Evolutionary conservation across 352 stramenopile genomes (phyloP).

Genomic region (Pythium phragmitis): DNA sequence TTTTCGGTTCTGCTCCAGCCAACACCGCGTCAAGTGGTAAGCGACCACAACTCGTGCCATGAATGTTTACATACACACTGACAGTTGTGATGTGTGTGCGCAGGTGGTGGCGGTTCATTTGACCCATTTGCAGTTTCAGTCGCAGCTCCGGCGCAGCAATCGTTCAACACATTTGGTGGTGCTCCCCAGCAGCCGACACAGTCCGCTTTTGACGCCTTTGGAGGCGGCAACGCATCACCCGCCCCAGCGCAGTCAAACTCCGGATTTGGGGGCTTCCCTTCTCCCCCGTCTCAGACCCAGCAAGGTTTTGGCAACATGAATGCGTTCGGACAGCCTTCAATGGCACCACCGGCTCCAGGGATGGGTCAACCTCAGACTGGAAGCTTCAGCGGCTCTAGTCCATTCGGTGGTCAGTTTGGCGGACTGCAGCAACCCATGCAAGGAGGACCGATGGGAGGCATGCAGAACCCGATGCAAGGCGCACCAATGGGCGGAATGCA

Average conservation of each 20-base stretch:
- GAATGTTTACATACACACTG: conserved; percentile 5
- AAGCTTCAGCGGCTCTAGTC: conserved; percentile 29
- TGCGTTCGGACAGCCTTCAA: conserved; percentile 38
- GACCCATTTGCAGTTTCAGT: conserved; percentile 62
- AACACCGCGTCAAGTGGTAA: conserved; percentile 23
- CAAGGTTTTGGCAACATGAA: conserved; percentile 40
- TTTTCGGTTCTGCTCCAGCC: conserved; percentile 52
- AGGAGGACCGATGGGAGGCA: conserved; percentile 43
- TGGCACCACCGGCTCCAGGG: conserved; percentile 17
- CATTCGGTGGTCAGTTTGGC: conserved; percentile 20
- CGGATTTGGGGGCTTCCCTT: conserved; percentile 12
- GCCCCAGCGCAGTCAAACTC: conserved; percentile 28
- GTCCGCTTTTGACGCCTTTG: conserved; percentile 64
- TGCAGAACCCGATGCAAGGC: conserved; percentile 27
- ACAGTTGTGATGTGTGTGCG: conserved; percentile 14
- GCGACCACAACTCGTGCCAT: neutral
- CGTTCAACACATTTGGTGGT: conserved; percentile 57
- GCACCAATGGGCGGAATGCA: conserved; percentile 32
- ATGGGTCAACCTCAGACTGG: conserved; percentile 28
- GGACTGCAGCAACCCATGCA: conserved; percentile 20
- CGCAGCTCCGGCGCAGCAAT: conserved; percentile 32
- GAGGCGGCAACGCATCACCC: conserved; percentile 9
- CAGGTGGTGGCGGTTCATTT: conserved; percentile 39
- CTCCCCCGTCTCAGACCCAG: conserved; percentile 32
- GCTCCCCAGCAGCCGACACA: conserved; percentile 43